Conservation (phyloP, 2,329 filamentous ascomycete species). For the Pseudogymnoascus sp. region DNA sequence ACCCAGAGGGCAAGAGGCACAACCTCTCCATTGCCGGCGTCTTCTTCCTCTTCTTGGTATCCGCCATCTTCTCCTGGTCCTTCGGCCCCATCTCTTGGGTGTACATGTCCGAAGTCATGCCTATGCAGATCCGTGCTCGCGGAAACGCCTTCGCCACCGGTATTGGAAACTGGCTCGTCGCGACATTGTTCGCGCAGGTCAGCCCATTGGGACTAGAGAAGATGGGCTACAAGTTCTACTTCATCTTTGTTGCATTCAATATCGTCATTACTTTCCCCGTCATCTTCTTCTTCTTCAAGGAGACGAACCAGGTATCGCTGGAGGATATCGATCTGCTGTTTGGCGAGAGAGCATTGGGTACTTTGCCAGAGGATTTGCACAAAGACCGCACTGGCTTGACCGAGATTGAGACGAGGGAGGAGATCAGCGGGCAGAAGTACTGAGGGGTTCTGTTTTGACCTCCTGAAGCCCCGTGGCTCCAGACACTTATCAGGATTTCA, state of each 20-base stretch:
- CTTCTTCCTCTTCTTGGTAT: constrained; percentile 59
- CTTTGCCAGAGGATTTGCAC: constrained; percentile 37
- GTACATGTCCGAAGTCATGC: constrained; percentile 60
- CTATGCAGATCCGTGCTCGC: constrained; percentile 56
- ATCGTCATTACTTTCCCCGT: constrained; percentile 34
- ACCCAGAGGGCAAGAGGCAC: constrained; percentile 34
- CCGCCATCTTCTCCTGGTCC: constrained; percentile 51
- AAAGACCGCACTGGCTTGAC: constrained; percentile 15
- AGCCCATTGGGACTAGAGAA: constrained; percentile 43
- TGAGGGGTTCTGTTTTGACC: not conserved
- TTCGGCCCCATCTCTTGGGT: constrained; percentile 57
- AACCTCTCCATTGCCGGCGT: constrained; percentile 53
- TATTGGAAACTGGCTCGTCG: constrained; percentile 53
- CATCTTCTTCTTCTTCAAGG: constrained; percentile 46
- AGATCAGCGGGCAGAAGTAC: not conserved
- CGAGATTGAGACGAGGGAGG: not conserved
- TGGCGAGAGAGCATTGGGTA: constrained; percentile 42
- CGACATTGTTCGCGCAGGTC: constrained; percentile 52
- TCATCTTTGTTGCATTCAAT: constrained; percentile 46
- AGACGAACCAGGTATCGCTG: constrained; percentile 43
- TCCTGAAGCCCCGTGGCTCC: not conserved
- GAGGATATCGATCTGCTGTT: constrained; percentile 55
- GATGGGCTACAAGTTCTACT: constrained; percentile 49
- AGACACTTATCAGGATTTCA: not conserved
- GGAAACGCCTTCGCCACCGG: constrained; percentile 52